Evolutionary conservation across 225 moss, liverwort and hornwort species (phyloP), one percentile per base, ranked within the genome.

Genomic region (Sphagnum tenellum): DNA sequence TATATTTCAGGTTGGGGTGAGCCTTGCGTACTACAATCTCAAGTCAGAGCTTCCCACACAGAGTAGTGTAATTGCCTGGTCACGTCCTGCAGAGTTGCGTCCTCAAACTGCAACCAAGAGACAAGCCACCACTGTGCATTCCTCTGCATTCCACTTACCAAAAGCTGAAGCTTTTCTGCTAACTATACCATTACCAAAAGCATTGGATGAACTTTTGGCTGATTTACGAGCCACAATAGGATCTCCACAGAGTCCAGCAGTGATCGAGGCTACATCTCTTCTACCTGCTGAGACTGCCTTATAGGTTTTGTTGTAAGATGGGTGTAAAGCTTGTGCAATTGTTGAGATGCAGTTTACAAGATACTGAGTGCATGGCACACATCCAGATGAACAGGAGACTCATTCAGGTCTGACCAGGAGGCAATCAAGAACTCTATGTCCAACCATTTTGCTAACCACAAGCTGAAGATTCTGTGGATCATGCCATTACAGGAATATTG

Each of bases 31-130:
- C 67, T 76, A 85, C 74, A 79, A 88, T 58, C 75, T 74, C 60
- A 81, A 85, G 78, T 90, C 88, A 9, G 90, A 85, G 73, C 90
- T 90, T 75, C 90, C 90, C 29, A 90, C 90, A 47, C 78, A 85
- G 56, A 78, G 85, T 72, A 82, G 73, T 8, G 74, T 90, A 29
- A 85, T 82, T 64, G 88, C 82, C 5, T 90, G 90, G 90, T 82
- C 88, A 5, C 73, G 77, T 70, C 77, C 80, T 56, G 63, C 78
- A 50, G 77, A 81, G 10, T 65, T 78, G 49, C 71, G 81, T 52
- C 63, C 79, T 64, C 77, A 77, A 65, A 59, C 66, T 60, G 66
- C 71, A 48, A 9, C 55, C 9, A 74, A 75, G 72, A 74, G 67
- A 69, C 70, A 67, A 49, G 72, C 78, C 62, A 29, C 73, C 61